These are phyloP conservation scores for Huntiella abstrusa DNA, from an alignment of 2,329 filamentous ascomycete genomes.

Conservation along the genomic window DNA sequence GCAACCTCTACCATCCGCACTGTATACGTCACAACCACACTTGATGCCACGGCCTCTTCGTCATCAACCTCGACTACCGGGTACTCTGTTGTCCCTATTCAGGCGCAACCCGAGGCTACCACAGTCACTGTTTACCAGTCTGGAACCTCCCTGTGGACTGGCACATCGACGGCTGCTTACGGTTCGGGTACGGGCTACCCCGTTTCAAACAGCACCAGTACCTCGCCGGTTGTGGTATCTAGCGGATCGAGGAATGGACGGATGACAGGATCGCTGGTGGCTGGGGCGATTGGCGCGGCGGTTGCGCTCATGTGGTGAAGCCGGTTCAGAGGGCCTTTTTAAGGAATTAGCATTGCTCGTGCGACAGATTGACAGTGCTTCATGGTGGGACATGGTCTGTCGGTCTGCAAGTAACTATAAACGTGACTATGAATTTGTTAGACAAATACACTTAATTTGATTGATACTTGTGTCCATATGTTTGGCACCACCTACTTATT, in stretches of 20 bases:
- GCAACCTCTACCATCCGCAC: conserved; percentile 3
- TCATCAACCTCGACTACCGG: background rate
- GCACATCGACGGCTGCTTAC: conserved; percentile 3
- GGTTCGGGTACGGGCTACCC: conserved; percentile 5
- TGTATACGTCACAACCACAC: conserved; percentile 10
- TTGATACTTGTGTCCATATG: too few relatives aligned
- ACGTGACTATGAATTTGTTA: too few relatives aligned
- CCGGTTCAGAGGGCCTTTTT: too few relatives aligned
- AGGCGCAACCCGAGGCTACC: conserved; percentile 5
- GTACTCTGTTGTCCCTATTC: conserved; percentile 10
- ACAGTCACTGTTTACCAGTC: conserved; percentile 9
- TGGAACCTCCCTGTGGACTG: conserved; percentile 8
- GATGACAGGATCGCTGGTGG: background rate
- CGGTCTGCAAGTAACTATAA: too few relatives aligned
- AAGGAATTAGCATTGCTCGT: too few relatives aligned
- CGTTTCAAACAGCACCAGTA: background rate
- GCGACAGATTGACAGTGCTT: too few relatives aligned
- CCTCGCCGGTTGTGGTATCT: conserved; percentile 6
- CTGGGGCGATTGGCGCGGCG: background rate
- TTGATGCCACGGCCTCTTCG: background rate
- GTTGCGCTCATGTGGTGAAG: conserved; percentile 4
- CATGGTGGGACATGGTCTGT: too few relatives aligned
- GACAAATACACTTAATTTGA: too few relatives aligned
- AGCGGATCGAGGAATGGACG: background rate
- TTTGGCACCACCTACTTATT: too few relatives aligned